Evolutionary conservation across 495 filamentous ascomycete genomes (phyloP), one percentile per base, ranked within the genome.

Genomic region (Xylona heveae): DNA sequence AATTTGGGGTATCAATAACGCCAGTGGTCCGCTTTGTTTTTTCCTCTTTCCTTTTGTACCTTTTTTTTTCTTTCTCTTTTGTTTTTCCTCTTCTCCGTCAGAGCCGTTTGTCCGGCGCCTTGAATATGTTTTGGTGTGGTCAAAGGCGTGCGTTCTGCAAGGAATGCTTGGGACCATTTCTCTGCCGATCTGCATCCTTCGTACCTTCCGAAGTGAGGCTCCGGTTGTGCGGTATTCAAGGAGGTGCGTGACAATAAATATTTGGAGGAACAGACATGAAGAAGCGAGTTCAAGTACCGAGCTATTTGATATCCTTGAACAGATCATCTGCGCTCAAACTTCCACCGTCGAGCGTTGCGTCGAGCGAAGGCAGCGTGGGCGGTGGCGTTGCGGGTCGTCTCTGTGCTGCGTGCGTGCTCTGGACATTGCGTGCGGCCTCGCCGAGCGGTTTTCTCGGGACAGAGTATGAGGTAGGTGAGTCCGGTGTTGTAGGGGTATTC

Each of bases 251-350:
- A 25, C 7, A 25, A n/a, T 7, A n/a, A 25, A 25, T 1, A 2
- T 19, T 19, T 5, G 28, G 17, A 8, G 19, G 13, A 18, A n/a
- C 28, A 17, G 22, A 25, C 7, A 25, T 25, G 15, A 31, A 19
- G 28, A 19, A 19, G 28, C 14, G 14, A 19, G 19, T 10, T 19
- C 8, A 31, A n/a, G n/a, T n/a, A n/a, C n/a, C n/a, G n/a, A n/a
- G n/a, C n/a, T 31, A 17, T 31, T 25, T 31, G 28, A 19, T 17
- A 31, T 31, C 14, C n/a, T 31, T 13, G 17, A 17, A 25, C 19
- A 19, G 17, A 19, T 31, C 14, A 31, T 19, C 13, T 19, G 28
- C 22, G 17, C 28, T 19, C 5, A 18, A n/a, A 25, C n/a, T 25
- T 25, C 23, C 14, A n/a, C 28, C 28, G 17, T 6, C 28, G 3